These are phyloP conservation scores for Neurospora africana DNA, from an alignment of 495 filamentous ascomycete genomes.

Conservation along the genomic window DNA sequence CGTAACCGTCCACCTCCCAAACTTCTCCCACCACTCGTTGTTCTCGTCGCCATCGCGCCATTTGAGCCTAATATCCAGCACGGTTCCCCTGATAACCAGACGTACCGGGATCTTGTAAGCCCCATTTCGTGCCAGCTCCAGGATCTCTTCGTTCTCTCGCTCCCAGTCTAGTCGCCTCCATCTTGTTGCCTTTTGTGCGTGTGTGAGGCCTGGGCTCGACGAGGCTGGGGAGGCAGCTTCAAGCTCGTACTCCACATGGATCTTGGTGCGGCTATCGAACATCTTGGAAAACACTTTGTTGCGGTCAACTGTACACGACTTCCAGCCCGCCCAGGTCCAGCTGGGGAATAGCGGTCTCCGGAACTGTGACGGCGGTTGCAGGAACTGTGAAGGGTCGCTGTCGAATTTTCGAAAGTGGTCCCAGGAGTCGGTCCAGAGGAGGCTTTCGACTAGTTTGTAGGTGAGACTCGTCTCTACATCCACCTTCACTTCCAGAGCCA, in stretches of 20 bases:
- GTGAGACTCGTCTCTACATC: not conserved
- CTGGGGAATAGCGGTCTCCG: slow-evolving; percentile 1
- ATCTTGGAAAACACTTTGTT: not conserved
- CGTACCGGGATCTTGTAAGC: not conserved
- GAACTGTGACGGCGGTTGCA: not conserved
- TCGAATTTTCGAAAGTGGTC: not conserved
- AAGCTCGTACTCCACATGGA: not conserved
- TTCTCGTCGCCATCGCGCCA: not conserved
- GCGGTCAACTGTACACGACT: not conserved
- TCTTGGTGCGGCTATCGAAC: not conserved
- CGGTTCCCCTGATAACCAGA: not conserved
- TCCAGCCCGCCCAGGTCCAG: slow-evolving; percentile 5
- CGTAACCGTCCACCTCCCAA: not conserved
- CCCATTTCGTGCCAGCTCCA: not conserved
- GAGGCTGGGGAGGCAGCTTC: not conserved
- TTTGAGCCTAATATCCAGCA: not conserved
- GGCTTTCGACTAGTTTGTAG: not conserved
- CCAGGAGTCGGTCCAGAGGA: not conserved
- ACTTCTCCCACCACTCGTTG: not conserved
- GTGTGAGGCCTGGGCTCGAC: not conserved
- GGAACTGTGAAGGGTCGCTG: not conserved
- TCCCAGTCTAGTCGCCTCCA: not conserved
- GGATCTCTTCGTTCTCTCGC: not conserved
- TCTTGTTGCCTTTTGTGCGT: not conserved
- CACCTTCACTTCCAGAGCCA: not conserved